A percentile compares a stretch with the other conserved stretches of the same genome.
Conservation (phyloP, 441 rosid genomes). For the Adansonia grandidieri region DNA sequence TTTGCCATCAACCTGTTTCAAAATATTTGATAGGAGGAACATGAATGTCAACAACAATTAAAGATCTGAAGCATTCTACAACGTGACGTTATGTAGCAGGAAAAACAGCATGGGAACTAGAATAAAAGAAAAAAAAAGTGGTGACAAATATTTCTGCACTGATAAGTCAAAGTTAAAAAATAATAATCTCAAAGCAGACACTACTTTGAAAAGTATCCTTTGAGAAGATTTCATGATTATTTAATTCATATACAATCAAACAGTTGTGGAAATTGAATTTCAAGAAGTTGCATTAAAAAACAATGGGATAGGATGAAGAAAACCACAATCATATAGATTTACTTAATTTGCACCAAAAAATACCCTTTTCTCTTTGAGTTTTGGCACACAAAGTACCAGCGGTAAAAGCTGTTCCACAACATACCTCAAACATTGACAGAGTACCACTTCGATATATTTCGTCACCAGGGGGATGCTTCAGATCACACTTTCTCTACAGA, state of each 20-base stretch:
- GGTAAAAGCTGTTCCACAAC: constrained; percentile 1
- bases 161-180: background rate
- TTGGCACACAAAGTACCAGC: constrained; percentile 4
- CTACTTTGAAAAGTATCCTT: background rate
- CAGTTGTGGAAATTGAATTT: too few species aligned
- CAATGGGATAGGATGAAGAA: background rate
- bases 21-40: constrained; percentile 26
- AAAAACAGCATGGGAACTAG: background rate
- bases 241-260: background rate
- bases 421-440: constrained; percentile 98
- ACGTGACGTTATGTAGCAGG: background rate
- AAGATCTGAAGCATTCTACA: background rate
- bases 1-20: constrained; percentile 90
- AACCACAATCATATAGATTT: background rate
- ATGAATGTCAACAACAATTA: constrained; percentile 17
- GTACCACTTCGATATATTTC: constrained; percentile 98
- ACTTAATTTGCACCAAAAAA: too few species aligned
- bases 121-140: background rate
- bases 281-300: too few species aligned
- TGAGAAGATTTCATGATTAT: background rate
- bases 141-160: background rate
- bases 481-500: constrained; percentile 87
- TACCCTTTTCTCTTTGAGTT: background rate
- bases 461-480: constrained; percentile 99
- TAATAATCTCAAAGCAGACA: background rate